Base-by-base conservation (phyloP, 805 yeast species). In the Lachancea nothofagi region DNA sequence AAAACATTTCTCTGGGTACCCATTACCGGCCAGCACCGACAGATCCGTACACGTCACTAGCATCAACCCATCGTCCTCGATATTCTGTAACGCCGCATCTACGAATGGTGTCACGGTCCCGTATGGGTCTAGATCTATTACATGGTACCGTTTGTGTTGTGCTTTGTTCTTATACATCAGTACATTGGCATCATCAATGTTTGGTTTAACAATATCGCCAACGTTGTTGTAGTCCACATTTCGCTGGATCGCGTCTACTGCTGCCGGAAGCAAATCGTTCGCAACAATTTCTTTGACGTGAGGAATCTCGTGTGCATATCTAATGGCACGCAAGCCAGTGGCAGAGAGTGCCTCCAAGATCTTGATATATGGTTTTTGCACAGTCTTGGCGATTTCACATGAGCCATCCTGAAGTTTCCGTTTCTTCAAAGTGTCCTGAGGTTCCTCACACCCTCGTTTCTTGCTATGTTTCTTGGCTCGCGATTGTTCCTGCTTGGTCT, bases 51-150 rank as follows among this genome's bases (percentile, higher is more conserved):
- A 93, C 0, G 99, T 93, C 3, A 93, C 90, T 36, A 93, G 66
- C 48, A 93, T 63, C 30, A 93, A 54, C 1, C 97, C 99, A 41
- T 81, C 89, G 49, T 89, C 88, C 35, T 74, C 75, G n/a, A 89
- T 74, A 23, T 81, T 68, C 54, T 87, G 95, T 23, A 93, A 69
- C 0, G 97, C 97, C 23, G 93, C 78, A 59, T 93, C 98, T 21
- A 93, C 71, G 58, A 93, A 93, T 6, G 98, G 98, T 0, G 96
- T 77, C 0, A 96, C 98, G 0, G 97, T 83, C 22, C 99, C 99
- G 57, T 93, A 93, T 0, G 99, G 99, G 62, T 93, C 99, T 37
- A 93, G 71, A 63, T 93, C 99, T 42, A 93, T 77, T 3, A 86
- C 84, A 57, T 93, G 95, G 64, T 82, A 88, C 38, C 69, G 67